These are phyloP conservation scores for Fusarium papillatum DNA, from an alignment of 2,329 filamentous ascomycete genomes.

Conservation along the genomic window DNA sequence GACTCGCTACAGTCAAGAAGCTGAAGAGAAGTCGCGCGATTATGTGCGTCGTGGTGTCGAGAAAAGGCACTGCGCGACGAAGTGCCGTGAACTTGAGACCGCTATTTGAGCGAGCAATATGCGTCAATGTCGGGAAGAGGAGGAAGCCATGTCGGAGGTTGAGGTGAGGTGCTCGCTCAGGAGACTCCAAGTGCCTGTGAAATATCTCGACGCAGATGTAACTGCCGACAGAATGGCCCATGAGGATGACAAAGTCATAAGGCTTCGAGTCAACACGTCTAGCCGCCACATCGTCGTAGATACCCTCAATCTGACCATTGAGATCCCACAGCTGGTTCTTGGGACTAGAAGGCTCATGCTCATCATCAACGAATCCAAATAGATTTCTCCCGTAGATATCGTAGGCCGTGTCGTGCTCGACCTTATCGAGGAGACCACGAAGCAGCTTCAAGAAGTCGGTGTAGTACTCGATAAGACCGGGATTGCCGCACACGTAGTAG, in stretches of 20 bases:
- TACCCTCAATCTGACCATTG: conserved; percentile 64
- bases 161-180: conserved; percentile 51
- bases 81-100: conserved; percentile 60
- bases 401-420: conserved; percentile 56
- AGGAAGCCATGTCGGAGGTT: conserved; percentile 68
- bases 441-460: conserved; percentile 73
- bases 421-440: conserved; percentile 63
- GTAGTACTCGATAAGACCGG: conserved; percentile 83
- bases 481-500: conserved; percentile 83
- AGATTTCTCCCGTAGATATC: conserved; percentile 72
- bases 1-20: conserved; percentile 53
- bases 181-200: conserved; percentile 63
- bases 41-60: conserved; percentile 56
- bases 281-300: conserved; percentile 54
- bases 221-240: conserved; percentile 81
- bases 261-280: conserved; percentile 50
- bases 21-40: conserved; percentile 58
- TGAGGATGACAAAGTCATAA: conserved; percentile 73
- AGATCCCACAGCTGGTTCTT: conserved; percentile 63
- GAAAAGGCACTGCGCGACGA: conserved; percentile 56
- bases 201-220: conserved; percentile 81
- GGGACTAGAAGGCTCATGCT: conserved; percentile 61
- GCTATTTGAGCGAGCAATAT: conserved; percentile 74
- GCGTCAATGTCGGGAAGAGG: conserved; percentile 81
- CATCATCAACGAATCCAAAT: conserved; percentile 68